Evolutionary conservation across 2,329 filamentous ascomycete genomes (phyloP).

Genomic region (Fusarium longipes): DNA sequence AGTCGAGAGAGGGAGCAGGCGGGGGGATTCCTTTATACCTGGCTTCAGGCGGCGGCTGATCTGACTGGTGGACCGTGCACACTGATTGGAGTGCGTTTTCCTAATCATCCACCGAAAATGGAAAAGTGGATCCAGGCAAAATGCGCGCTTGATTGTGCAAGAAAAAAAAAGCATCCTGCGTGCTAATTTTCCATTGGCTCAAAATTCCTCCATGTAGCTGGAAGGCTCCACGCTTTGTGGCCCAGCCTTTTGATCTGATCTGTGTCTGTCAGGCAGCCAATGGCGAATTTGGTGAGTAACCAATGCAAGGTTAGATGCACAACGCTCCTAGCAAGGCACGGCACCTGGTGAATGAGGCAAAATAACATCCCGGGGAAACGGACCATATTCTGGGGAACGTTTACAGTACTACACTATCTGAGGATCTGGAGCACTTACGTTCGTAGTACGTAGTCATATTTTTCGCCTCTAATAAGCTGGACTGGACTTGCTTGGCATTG

Average conservation of each 20-base stretch:
- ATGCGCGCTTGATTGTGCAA: conserved; percentile 26
- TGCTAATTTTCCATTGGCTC: conserved; percentile 47
- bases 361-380: conserved; percentile 16
- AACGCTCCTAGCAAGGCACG: conserved; percentile 25
- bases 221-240: conserved; percentile 14
- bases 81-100: conserved; percentile 37
- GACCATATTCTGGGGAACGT: conserved; percentile 25
- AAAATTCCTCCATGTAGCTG: conserved; percentile 10
- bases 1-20: conserved; percentile 52
- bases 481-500: not conserved
- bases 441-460: not conserved
- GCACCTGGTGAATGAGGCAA: conserved; percentile 29
- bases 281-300: conserved; percentile 21
- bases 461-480: not conserved
- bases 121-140: conserved; percentile 36
- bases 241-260: conserved; percentile 14
- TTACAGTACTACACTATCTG: not conserved
- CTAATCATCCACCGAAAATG: conserved; percentile 44
- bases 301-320: conserved; percentile 2
- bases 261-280: conserved; percentile 29
- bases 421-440: not conserved
- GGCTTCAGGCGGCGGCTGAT: conserved; percentile 53
- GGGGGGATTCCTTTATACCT: conserved; percentile 60
- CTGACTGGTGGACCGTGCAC: conserved; percentile 47
- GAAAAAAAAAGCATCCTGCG: conserved; percentile 35